These are phyloP conservation scores for Haplosporangium sp. DNA, from an alignment of 371 early-diverging fungal genomes.

Conservation along the genomic window DNA sequence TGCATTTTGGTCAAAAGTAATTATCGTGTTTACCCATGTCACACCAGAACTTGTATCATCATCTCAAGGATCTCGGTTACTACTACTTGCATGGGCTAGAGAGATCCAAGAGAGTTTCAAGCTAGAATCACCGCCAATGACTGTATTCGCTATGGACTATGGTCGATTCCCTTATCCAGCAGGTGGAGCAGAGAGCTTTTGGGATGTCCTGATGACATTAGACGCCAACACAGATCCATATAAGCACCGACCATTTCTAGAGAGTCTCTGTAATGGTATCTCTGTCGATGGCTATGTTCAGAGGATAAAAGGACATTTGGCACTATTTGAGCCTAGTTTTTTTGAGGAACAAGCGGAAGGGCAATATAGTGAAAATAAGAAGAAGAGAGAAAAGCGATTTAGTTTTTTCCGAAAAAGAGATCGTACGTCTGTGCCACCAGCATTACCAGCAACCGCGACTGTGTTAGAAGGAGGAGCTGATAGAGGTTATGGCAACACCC, in stretches of 20 bases:
- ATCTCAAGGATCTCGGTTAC: slow-evolving; percentile 28
- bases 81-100: slow-evolving; percentile 40
- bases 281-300: slow-evolving; percentile 47
- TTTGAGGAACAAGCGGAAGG: slow-evolving; percentile 55
- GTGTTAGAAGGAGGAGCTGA: background rate
- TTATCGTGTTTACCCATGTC: slow-evolving; percentile 48
- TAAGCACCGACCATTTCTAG: slow-evolving; percentile 48
- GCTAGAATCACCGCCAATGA: slow-evolving; percentile 33
- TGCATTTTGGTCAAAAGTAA: slow-evolving; percentile 53
- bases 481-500: background rate
- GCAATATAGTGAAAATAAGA: slow-evolving; percentile 46
- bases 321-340: slow-evolving; percentile 45
- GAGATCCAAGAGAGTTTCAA: slow-evolving; percentile 53
- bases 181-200: slow-evolving; percentile 53
- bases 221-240: slow-evolving; percentile 52
- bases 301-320: slow-evolving; percentile 52
- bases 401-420: slow-evolving; percentile 27
- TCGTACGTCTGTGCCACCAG: background rate
- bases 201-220: slow-evolving; percentile 49
- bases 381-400: slow-evolving; percentile 39
- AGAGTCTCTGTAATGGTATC: slow-evolving; percentile 43
- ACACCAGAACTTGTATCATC: slow-evolving; percentile 43
- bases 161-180: slow-evolving; percentile 45
- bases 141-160: slow-evolving; percentile 52
- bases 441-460: background rate